These are phyloP conservation scores for Diaporthe caulivora DNA, from an alignment of 2,329 filamentous ascomycete genomes.

Conservation along the genomic window DNA sequence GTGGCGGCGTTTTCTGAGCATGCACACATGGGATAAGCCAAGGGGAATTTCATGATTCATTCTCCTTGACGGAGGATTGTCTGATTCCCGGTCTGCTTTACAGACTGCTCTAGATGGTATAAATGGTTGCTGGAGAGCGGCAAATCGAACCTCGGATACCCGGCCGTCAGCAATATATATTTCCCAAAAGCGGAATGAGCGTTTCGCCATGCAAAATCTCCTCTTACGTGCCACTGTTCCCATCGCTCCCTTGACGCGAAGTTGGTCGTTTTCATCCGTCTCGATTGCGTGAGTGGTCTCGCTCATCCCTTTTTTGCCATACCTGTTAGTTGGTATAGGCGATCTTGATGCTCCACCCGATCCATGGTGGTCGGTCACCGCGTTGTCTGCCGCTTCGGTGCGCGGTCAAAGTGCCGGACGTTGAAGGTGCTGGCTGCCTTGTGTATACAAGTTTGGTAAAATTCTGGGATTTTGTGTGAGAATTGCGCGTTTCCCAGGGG, in stretches of 20 bases:
- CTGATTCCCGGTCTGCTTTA: neutral
- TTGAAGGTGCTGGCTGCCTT: neutral
- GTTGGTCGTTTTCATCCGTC: neutral
- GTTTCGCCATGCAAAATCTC: neutral
- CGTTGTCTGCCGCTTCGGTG: neutral
- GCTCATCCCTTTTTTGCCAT: neutral
- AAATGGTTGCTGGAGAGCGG: neutral
- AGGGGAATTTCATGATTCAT: neutral
- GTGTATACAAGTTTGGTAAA: neutral
- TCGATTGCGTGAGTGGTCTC: no score
- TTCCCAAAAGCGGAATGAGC: neutral
- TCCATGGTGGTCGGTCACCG: no score
- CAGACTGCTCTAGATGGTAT: neutral
- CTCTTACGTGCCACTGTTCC: neutral
- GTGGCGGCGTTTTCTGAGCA: conserved; percentile 85
- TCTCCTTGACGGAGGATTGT: neutral
- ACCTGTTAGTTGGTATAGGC: neutral
- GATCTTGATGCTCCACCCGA: neutral
- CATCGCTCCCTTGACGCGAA: neutral
- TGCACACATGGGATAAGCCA: neutral
- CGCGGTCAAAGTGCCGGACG: neutral
- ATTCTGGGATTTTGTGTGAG: neutral
- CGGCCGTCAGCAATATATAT: neutral
- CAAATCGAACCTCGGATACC: neutral
- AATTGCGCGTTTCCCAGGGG: neutral